Conservation (phyloP, 257 asterid species). For the Solanum arcanum region DNA sequence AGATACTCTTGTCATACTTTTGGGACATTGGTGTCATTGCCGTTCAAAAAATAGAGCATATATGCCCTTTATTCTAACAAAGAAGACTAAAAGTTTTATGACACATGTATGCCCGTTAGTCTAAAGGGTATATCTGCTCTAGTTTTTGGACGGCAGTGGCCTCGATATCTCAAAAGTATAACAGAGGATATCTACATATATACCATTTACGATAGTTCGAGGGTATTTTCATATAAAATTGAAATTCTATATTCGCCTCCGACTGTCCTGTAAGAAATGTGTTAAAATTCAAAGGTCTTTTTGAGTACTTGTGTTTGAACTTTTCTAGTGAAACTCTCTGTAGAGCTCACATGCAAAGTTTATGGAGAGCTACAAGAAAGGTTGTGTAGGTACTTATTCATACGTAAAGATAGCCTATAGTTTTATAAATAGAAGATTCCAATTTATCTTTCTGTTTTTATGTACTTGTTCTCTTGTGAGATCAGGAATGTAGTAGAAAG, state of each 20-base stretch:
- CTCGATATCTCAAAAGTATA: no score
- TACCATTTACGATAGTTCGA: no score
- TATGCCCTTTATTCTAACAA: no score
- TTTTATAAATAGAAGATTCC: conserved; percentile 1
- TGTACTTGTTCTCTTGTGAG: neutral
- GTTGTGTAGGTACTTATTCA: neutral
- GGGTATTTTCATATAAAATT: no score
- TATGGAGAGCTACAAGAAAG: neutral
- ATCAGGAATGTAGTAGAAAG: neutral
- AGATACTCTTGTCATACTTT: no score
- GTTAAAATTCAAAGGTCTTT: neutral
- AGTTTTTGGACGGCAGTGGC: no score
- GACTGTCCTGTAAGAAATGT: neutral
- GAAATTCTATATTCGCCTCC: neutral
- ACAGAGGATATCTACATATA: no score
- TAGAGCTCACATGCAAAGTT: conserved; percentile 3
- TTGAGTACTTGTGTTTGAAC: neutral
- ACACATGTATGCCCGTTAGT: no score
- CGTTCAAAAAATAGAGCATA: no score
- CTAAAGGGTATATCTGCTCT: no score
- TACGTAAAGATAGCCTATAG: neutral
- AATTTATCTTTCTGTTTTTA: neutral
- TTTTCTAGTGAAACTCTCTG: neutral
- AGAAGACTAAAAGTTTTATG: no score
- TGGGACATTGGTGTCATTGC: no score